Percentiles rank a stretch among this genome's conserved stretches.
Evolutionary conservation across 768 basidiomycete genomes (phyloP).

Genomic region (Dictyophora rubrovolvata): DNA sequence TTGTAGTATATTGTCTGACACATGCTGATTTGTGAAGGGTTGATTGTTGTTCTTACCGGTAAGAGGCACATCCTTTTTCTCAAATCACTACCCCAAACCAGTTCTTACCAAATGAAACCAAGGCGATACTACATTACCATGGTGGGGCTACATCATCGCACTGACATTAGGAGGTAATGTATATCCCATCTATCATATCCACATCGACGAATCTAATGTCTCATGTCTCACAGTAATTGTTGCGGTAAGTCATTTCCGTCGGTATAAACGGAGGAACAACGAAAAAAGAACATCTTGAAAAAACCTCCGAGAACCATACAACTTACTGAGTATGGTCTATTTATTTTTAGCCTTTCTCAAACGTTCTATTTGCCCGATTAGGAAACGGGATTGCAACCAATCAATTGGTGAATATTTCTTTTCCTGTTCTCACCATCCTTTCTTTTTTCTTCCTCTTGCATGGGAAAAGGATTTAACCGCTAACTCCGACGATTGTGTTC

Average conservation of each 20-base stretch:
- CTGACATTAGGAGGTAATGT: constrained; percentile 36
- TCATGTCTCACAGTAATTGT: constrained; percentile 3
- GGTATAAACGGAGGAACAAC: not conserved
- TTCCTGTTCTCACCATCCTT: not conserved
- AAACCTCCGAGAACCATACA: not conserved
- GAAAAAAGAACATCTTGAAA: not conserved
- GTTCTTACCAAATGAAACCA: constrained; percentile 11
- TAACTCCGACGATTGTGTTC: not conserved
- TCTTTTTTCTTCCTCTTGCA: not conserved
- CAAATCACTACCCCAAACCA: not conserved
- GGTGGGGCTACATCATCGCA: constrained; percentile 53
- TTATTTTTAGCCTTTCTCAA: constrained; percentile 41
- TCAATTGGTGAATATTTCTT: constrained; percentile 25
- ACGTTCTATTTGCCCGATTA: constrained; percentile 45
- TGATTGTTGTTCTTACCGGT: constrained; percentile 37
- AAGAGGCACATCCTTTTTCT: not conserved
- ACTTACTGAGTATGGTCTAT: not conserved
- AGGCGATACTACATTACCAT: constrained; percentile 51
- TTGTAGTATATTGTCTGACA: not conserved
- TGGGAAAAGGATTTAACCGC: not conserved
- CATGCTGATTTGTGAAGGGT: constrained; percentile 23
- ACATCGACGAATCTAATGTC: not conserved
- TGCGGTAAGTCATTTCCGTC: constrained; percentile 1
- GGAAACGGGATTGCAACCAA: constrained; percentile 52
- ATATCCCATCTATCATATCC: not conserved